Evolutionary conservation across 257 asterid genomes (phyloP).

Genomic region (Rhazya stricta): DNA sequence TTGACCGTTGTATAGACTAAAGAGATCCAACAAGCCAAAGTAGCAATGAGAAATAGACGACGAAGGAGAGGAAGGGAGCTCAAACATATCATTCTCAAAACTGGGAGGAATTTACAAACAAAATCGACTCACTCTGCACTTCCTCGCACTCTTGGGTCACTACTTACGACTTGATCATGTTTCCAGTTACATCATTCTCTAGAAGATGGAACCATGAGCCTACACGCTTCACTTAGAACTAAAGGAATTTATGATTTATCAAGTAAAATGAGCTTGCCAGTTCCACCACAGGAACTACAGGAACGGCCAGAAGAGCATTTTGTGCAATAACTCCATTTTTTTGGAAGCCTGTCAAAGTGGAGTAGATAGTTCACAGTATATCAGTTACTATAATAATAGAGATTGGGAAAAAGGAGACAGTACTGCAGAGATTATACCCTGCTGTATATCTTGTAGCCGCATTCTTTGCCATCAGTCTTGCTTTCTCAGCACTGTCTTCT

Average conservation of each 20-base stretch:
- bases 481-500: slow-evolving; percentile 61
- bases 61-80: neutral
- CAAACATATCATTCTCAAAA: slow-evolving; percentile 5
- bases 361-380: neutral
- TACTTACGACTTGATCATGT: neutral
- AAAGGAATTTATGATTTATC: neutral
- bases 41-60: neutral
- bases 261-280: slow-evolving; percentile 53
- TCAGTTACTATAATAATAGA: neutral
- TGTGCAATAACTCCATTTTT: slow-evolving; percentile 95
- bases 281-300: slow-evolving; percentile 70
- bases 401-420: neutral
- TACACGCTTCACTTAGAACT: neutral
- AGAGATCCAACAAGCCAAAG: neutral
- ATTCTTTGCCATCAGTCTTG: slow-evolving; percentile 62
- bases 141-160: neutral
- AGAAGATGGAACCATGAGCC: neutral
- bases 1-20: neutral
- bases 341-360: slow-evolving; percentile 63
- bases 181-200: neutral
- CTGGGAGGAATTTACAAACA: neutral
- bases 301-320: slow-evolving; percentile 83
- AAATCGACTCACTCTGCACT: neutral
- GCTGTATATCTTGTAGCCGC: slow-evolving; percentile 90
- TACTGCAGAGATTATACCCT: slow-evolving; percentile 42